phyloP scores from a whole-genome alignment of 768 basidiomycete genomes.

The Daedalea quercina region DNA sequence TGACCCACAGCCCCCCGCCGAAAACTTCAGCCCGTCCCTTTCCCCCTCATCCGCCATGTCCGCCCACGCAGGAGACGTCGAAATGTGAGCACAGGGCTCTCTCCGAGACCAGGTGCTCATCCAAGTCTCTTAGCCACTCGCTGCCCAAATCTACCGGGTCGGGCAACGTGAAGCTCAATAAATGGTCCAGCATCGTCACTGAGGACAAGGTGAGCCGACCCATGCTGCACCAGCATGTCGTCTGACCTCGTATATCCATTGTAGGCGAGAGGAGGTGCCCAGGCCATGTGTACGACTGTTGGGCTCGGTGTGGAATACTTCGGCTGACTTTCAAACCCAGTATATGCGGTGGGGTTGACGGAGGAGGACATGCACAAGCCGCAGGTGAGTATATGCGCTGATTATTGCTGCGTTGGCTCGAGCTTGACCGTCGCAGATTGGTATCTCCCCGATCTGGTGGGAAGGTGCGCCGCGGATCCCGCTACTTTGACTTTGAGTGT shows the following conservation, averaged over 20 bases:
- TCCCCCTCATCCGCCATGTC: constrained; percentile 34
- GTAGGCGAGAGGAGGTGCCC: constrained; percentile 65
- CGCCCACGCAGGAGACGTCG: constrained; percentile 34
- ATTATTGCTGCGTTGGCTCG: neutral
- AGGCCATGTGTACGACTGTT: constrained; percentile 69
- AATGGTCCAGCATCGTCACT: constrained; percentile 65
- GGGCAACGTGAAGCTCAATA: constrained; percentile 54
- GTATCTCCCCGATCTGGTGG: constrained; percentile 89
- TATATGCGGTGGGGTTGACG: constrained; percentile 72
- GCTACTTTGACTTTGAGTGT: constrained; percentile 9
- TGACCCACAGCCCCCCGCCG: neutral
- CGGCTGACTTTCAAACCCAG: constrained; percentile 26
- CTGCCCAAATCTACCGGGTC: constrained; percentile 29
- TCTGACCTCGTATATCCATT: neutral
- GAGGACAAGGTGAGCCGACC: constrained; percentile 60
- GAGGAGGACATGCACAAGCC: constrained; percentile 82
- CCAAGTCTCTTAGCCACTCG: constrained; percentile 31
- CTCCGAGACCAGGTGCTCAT: constrained; percentile 10
- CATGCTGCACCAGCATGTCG: neutral
- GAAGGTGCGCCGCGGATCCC: constrained; percentile 48
- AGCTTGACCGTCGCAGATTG: constrained; percentile 45
- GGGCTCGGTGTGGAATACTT: neutral
- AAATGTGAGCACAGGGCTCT: constrained; percentile 42
- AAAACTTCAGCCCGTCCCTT: neutral
- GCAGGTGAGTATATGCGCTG: constrained; percentile 42